Evolutionary conservation across 1,284 basidiomycete species (phyloP).

Genomic region (Sporisorium reilianum): DNA sequence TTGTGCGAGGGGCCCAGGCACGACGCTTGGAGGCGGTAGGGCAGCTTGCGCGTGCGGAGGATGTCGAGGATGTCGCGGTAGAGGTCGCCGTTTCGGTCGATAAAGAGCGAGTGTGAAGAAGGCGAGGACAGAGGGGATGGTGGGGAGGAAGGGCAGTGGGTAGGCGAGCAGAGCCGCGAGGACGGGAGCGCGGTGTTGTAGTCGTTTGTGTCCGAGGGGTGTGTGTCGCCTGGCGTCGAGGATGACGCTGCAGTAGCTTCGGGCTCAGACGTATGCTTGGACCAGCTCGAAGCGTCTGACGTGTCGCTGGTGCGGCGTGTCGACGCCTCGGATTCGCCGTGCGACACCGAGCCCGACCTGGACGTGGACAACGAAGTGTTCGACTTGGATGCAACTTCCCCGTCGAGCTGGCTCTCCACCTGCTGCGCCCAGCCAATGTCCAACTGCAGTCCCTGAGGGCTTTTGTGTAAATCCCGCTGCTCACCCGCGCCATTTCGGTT

Average conservation of each 20-base stretch:
- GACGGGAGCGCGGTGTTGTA: not conserved
- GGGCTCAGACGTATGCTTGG: not conserved
- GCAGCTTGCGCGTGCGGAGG: slow-evolving; percentile 21
- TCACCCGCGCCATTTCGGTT: no score
- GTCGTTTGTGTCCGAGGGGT: not conserved
- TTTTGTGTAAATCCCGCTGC: no score
- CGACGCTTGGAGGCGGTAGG: slow-evolving; percentile 22
- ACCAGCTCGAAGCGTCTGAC: slow-evolving; percentile 7
- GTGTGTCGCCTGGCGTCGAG: not conserved
- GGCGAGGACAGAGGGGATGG: not conserved
- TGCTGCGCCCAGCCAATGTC: not conserved
- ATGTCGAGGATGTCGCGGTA: slow-evolving; percentile 34
- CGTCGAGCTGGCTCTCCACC: not conserved
- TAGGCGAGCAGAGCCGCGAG: not conserved
- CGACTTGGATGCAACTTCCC: not conserved
- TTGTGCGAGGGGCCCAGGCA: not conserved
- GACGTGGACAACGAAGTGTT: slow-evolving; percentile 1
- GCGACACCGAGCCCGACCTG: not conserved
- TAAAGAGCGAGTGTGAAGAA: slow-evolving; percentile 11
- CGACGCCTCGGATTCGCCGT: slow-evolving; percentile 4
- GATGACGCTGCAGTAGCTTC: not conserved
- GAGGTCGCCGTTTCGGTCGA: slow-evolving; percentile 30
- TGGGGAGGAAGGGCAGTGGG: not conserved
- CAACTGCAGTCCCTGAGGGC: not conserved
- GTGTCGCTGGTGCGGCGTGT: slow-evolving; percentile 20